phyloP scores from a whole-genome alignment of 139 green algal genomes.

The Axilococcus clingmanii region DNA sequence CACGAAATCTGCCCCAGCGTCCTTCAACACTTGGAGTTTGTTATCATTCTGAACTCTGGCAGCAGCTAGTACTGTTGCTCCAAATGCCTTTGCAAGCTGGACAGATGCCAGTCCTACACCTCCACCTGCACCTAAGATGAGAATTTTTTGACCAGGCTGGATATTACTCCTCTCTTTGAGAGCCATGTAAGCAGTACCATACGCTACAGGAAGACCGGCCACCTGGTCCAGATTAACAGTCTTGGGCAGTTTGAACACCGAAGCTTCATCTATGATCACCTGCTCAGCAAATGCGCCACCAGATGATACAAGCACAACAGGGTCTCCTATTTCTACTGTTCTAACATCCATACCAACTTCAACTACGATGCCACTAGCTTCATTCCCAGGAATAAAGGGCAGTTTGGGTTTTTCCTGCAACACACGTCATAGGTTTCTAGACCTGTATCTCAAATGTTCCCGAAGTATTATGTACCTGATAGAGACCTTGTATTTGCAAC shows the following conservation, averaged over 20 bases:
- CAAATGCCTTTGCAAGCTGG: slow-evolving; percentile 45
- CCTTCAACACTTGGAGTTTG: slow-evolving; percentile 28
- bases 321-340: slow-evolving; percentile 54
- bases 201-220: slow-evolving; percentile 69
- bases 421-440: slow-evolving; percentile 81
- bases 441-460: slow-evolving; percentile 30
- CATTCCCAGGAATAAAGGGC: slow-evolving; percentile 74
- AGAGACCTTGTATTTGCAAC: slow-evolving; percentile 41
- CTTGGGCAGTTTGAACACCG: slow-evolving; percentile 27
- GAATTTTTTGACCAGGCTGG: slow-evolving; percentile 56
- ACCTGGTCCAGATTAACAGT: slow-evolving; percentile 15
- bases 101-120: slow-evolving; percentile 81
- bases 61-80: slow-evolving; percentile 62
- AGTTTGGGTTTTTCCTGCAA: slow-evolving; percentile 54
- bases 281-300: slow-evolving; percentile 67
- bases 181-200: slow-evolving; percentile 76
- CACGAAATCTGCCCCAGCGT: slow-evolving; percentile 40
- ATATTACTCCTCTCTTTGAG: slow-evolving; percentile 55
- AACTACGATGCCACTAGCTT: slow-evolving; percentile 58
- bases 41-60: slow-evolving; percentile 13
- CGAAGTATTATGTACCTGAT: too few species aligned
- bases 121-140: slow-evolving; percentile 74
- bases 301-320: slow-evolving; percentile 41
- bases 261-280: slow-evolving; percentile 31
- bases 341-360: slow-evolving; percentile 56